Evolutionary conservation across 83 land plant genomes (phyloP).

Genomic region (Diphasiastrum complanatum): DNA sequence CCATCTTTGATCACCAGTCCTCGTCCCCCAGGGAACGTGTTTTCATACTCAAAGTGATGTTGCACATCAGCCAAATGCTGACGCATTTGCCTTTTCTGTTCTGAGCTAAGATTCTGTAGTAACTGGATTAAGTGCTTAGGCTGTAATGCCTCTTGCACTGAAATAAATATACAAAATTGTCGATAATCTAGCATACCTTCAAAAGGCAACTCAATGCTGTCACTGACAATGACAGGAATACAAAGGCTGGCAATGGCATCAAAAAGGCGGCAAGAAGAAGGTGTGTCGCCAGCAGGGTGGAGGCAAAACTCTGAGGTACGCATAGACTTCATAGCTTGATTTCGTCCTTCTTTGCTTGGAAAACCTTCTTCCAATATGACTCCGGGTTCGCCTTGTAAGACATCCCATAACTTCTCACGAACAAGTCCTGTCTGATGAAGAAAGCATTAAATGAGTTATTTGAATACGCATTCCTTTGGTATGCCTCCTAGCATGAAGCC

Average conservation of each 20-base stretch:
- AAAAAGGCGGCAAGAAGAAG: conserved; percentile 83
- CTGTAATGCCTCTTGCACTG: conserved; percentile 58
- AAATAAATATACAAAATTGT: conserved; percentile 61
- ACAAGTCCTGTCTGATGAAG: conserved; percentile 64
- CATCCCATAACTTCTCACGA: conserved; percentile 73
- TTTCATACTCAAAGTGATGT: conserved; percentile 61
- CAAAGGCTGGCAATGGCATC: conserved; percentile 85
- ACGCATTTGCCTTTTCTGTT: conserved; percentile 41
- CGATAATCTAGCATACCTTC: conserved; percentile 75
- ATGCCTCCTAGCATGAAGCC: neutral
- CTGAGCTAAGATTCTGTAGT: conserved; percentile 38
- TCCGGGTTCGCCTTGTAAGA: conserved; percentile 52
- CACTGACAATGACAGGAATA: conserved; percentile 83
- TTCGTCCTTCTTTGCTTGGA: conserved; percentile 74
- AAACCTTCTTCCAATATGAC: conserved; percentile 83
- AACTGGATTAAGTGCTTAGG: conserved; percentile 55
- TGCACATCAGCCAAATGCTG: conserved; percentile 50
- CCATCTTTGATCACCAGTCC: conserved; percentile 57
- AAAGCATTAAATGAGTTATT: neutral
- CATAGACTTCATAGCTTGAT: conserved; percentile 79
- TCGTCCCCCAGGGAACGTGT: conserved; percentile 47
- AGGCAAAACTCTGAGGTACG: conserved; percentile 69
- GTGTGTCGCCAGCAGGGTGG: conserved; percentile 94
- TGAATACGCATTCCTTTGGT: neutral
- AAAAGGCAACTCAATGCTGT: conserved; percentile 83